Conservation (phyloP, 192 early-diverging fungal genomes). For the Coemansia sp. region DNA sequence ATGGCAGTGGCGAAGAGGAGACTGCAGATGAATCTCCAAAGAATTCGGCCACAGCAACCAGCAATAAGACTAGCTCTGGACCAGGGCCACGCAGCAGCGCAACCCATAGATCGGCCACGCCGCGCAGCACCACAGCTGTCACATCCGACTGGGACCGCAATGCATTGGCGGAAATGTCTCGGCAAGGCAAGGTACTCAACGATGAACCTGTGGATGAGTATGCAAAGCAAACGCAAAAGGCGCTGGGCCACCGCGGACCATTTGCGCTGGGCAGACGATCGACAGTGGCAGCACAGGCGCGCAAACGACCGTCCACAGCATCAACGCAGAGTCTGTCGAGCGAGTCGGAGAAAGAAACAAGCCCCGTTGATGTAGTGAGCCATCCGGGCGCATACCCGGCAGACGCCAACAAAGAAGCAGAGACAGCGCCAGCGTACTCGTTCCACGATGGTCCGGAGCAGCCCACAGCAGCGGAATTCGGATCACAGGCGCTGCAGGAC, state of each 20-base stretch:
- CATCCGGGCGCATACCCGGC: neutral
- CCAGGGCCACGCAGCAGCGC: neutral
- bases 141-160: constrained; percentile 33
- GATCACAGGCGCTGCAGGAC: neutral
- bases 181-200: constrained; percentile 14
- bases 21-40: neutral
- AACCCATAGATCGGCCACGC: constrained; percentile 6
- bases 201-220: constrained; percentile 19
- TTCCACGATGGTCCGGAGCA: neutral
- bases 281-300: neutral
- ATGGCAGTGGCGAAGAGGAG: no score
- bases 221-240: constrained; percentile 33
- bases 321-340: neutral
- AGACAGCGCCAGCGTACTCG: constrained; percentile 1
- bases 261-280: constrained; percentile 9
- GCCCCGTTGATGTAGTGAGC: neutral
- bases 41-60: neutral
- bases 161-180: constrained; percentile 29
- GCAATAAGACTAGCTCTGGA: neutral
- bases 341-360: neutral
- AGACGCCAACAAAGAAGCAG: neutral
- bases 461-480: neutral
- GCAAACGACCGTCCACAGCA: neutral
- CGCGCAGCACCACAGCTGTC: neutral
- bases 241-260: constrained; percentile 18